Base-by-base conservation (phyloP, 2,329 filamentous ascomycete species). In the Cytospora mali region DNA sequence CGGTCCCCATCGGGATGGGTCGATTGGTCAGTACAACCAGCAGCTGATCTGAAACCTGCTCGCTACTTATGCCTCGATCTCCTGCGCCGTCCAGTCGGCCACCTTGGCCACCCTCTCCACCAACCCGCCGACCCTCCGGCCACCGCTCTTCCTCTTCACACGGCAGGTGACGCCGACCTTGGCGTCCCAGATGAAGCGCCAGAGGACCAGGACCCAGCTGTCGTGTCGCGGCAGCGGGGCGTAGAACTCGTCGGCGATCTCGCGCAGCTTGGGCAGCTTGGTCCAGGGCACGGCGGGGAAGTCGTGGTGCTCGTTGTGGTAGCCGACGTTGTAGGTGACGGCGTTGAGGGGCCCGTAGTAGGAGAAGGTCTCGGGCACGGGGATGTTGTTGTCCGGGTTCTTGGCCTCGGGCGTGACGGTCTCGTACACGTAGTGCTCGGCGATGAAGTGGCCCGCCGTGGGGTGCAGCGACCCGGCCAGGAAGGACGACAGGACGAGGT, bases 261-360 rank as follows among this genome's bases (percentile, higher is more conserved):
- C 79, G 72, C 93, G 87, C 59, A 99, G 81, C 72, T 82, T 83
- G 60, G 88, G 90, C 46, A 99, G 83, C 33, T 90, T 84, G 11
- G 93, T 97, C 95, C 95, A 99, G 0, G 95, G 94, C 53, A 99
- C 86, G 54, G 95, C 95, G 13, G 95, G 95, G 79, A 99, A 99
- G 76, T 99, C 95, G 76, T 99, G 95, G 77, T 99, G 95, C 81
- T 99, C 95, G 75, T 99, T 99, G 81, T 99, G 95, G 72, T 97
- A 80, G 58, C 95, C 95, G 52, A 99, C 95, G 71, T 99, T 99
- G 82, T 98, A 99, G 0, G 93, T 97, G 55, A 99, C 78, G 71
- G 93, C 78, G 79, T 99, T 99, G 68, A 98, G 84, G 0, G 90
- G 86, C 0, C 95, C 95, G 74, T 99, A 99, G 84, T 99, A 99